These are phyloP conservation scores for Aureobasidium lini DNA, from an alignment of 2,329 filamentous ascomycete species.

Conservation along the genomic window DNA sequence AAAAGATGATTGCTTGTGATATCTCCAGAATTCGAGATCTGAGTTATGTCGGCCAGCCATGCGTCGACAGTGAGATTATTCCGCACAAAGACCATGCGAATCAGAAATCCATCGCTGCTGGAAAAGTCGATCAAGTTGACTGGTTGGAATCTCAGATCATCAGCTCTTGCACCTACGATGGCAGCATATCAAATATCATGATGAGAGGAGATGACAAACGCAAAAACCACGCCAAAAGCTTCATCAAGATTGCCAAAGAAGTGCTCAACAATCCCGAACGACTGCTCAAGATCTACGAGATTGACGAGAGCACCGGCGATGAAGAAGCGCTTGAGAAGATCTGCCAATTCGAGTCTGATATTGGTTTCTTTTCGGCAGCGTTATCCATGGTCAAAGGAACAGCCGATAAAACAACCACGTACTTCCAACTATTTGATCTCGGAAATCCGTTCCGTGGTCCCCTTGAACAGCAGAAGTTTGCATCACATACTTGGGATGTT, in stretches of 20 bases:
- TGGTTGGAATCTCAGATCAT: constrained; percentile 16
- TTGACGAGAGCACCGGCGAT: constrained; percentile 10
- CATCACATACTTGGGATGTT: constrained; percentile 19
- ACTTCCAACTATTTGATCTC: constrained; percentile 17
- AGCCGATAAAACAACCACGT: not conserved
- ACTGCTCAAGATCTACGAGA: constrained; percentile 15
- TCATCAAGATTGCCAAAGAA: constrained; percentile 46
- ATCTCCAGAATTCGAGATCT: constrained; percentile 16
- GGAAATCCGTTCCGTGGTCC: constrained; percentile 17
- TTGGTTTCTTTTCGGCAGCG: constrained; percentile 18
- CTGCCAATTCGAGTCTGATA: constrained; percentile 18
- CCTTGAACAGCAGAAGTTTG: constrained; percentile 14
- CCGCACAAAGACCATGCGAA: constrained; percentile 14
- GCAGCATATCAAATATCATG: constrained; percentile 24
- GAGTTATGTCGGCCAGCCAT: constrained; percentile 15
- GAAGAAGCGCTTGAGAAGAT: constrained; percentile 14
- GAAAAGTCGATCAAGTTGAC: not conserved
- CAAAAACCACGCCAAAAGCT: constrained; percentile 50
- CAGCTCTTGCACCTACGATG: constrained; percentile 23
- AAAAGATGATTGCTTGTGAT: constrained; percentile 13
- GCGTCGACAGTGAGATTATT: constrained; percentile 13
- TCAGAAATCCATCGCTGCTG: constrained; percentile 10
- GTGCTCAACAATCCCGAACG: constrained; percentile 39
- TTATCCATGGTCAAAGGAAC: constrained; percentile 14
- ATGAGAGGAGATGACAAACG: constrained; percentile 42